These are phyloP conservation scores for Aspergillus vadensis DNA, from an alignment of 2,329 filamentous ascomycete genomes.

Conservation along the genomic window DNA sequence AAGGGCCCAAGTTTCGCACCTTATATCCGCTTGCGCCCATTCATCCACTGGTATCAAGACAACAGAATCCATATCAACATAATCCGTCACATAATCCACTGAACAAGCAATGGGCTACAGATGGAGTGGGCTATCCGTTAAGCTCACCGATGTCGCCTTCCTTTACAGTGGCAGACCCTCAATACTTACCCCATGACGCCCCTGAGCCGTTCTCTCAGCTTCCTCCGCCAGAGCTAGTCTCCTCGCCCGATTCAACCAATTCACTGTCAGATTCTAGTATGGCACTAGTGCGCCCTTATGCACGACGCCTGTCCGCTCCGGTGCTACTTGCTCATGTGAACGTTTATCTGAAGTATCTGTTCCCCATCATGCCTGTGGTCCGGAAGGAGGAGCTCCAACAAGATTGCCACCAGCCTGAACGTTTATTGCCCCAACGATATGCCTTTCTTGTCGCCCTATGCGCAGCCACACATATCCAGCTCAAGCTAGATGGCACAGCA, in stretches of 20 bases:
- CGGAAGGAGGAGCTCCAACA: conserved; percentile 37
- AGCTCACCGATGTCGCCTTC: conserved; percentile 32
- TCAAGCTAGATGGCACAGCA: conserved; percentile 40
- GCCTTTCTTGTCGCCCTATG: conserved; percentile 46
- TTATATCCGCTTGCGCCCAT: conserved; percentile 42
- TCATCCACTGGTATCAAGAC: conserved; percentile 32
- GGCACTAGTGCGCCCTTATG: conserved; percentile 18
- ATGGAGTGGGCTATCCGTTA: conserved; percentile 23
- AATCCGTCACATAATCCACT: conserved; percentile 17
- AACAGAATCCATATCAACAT: conserved; percentile 19
- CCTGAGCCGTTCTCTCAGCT: conserved; percentile 32
- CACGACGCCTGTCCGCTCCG: conserved; percentile 34
- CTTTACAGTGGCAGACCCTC: conserved; percentile 27
- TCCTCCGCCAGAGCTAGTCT: conserved; percentile 35
- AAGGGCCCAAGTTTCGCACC: conserved; percentile 44
- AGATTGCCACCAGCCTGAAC: conserved; percentile 56
- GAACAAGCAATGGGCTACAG: conserved; percentile 25
- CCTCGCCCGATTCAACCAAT: conserved; percentile 38
- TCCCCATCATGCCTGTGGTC: conserved; percentile 49
- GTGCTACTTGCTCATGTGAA: conserved; percentile 43
- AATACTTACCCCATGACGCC: conserved; percentile 27
- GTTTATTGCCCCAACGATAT: conserved; percentile 42
- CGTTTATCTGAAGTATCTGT: conserved; percentile 46
- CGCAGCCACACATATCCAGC: conserved; percentile 49
- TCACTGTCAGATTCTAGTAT: conserved; percentile 32